phyloP scores from a whole-genome alignment of 108 stramenopile species.

The Ochromonas danica region DNA sequence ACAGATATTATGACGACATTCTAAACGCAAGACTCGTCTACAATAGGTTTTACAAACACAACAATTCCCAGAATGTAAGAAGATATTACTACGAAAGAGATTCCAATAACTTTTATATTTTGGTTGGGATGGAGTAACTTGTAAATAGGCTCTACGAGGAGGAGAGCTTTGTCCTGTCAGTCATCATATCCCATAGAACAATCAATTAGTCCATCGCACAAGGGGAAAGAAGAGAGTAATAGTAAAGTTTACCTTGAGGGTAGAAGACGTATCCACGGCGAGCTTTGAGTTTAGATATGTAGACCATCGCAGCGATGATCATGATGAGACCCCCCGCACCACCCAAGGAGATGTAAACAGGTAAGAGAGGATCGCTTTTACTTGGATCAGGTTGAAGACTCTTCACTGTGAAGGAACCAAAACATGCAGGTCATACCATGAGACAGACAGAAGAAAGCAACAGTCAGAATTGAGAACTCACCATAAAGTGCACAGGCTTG shows the following conservation, averaged over 20 bases:
- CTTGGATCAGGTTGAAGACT: neutral
- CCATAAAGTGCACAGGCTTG: too few species aligned
- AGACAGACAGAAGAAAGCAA: neutral
- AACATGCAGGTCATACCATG: neutral
- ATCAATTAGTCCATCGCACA: too few species aligned
- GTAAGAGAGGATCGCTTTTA: neutral
- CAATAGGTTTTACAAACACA: too few species aligned
- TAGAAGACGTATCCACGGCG: neutral
- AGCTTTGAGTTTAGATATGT: neutral
- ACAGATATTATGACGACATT: conserved; percentile 35
- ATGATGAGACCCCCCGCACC: neutral
- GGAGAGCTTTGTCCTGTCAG: too few species aligned
- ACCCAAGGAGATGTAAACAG: neutral
- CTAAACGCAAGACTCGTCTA: neutral
- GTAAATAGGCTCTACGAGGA: too few species aligned
- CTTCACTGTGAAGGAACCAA: neutral
- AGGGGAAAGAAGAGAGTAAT: too few species aligned
- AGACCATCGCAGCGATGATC: neutral
- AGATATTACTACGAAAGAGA: too few species aligned
- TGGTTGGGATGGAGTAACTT: too few species aligned
- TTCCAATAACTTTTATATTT: too few species aligned
- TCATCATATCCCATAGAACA: too few species aligned
- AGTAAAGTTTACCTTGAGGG: neutral
- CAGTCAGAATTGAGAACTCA: too few species aligned
- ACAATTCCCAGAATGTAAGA: too few species aligned